These are phyloP conservation scores for Claviceps arundinis DNA, from an alignment of 2,329 filamentous ascomycete genomes.

Conservation along the genomic window DNA sequence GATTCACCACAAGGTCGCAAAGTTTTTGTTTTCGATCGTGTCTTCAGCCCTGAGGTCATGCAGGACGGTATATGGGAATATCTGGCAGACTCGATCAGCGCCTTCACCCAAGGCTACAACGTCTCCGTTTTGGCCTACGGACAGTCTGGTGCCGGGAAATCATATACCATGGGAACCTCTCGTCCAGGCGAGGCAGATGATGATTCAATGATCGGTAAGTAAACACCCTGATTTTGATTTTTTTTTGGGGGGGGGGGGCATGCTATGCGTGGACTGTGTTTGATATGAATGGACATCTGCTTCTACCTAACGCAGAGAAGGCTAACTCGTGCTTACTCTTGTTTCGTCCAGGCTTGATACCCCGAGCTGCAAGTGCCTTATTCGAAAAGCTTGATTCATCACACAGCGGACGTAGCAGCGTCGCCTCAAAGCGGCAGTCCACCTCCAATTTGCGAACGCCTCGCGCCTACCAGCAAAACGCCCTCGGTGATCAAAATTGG, in stretches of 20 bases:
- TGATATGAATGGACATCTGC: neutral
- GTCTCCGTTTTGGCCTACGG: slow-evolving; percentile 94
- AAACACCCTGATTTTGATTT: no score
- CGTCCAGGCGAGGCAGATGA: slow-evolving; percentile 67
- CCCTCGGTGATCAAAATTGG: slow-evolving; percentile 64
- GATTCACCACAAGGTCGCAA: slow-evolving; percentile 89
- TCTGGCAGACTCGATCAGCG: slow-evolving; percentile 73
- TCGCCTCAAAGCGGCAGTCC: slow-evolving; percentile 35
- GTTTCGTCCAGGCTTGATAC: slow-evolving; percentile 64
- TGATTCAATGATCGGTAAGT: slow-evolving; percentile 58
- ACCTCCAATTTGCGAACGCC: slow-evolving; percentile 62
- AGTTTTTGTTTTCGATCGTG: slow-evolving; percentile 90
- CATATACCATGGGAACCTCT: slow-evolving; percentile 96
- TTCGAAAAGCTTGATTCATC: slow-evolving; percentile 73
- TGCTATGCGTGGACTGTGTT: no score
- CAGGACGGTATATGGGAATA: slow-evolving; percentile 95
- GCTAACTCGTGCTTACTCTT: neutral
- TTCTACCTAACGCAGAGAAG: neutral
- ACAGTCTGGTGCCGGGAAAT: slow-evolving; percentile 95
- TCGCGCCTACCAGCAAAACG: slow-evolving; percentile 47
- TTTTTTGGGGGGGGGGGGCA: neutral
- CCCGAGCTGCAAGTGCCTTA: slow-evolving; percentile 70
- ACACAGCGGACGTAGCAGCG: slow-evolving; percentile 32
- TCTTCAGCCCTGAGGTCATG: slow-evolving; percentile 70
- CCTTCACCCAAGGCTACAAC: slow-evolving; percentile 95